These are phyloP conservation scores for Tritrichomonas musculus DNA, from an alignment of 208 protist species.

Conservation along the genomic window DNA sequence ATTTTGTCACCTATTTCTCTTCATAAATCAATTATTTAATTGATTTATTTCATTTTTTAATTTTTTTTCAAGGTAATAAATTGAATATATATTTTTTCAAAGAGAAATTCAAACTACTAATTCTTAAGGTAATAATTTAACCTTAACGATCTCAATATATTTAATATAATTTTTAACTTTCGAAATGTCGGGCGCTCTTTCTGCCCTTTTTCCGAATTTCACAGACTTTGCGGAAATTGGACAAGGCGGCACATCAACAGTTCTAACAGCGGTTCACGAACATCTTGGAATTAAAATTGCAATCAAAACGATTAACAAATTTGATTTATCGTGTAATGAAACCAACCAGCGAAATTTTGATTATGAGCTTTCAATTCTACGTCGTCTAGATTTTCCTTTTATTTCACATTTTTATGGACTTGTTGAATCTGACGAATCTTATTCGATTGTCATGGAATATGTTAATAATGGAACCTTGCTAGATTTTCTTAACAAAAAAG, in stretches of 20 bases:
- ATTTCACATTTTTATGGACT: neutral
- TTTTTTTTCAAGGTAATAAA: too few species aligned
- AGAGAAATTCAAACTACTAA: too few species aligned
- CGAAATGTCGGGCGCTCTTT: too few species aligned
- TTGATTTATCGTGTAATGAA: too few species aligned
- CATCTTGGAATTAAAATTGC: neutral
- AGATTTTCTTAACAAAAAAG: neutral
- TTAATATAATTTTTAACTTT: too few species aligned
- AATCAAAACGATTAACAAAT: neutral
- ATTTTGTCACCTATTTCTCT: too few species aligned
- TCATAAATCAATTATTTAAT: too few species aligned
- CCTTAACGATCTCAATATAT: too few species aligned
- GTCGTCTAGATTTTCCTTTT: neutral
- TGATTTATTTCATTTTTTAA: too few species aligned
- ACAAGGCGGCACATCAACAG: neutral
- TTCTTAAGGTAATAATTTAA: too few species aligned
- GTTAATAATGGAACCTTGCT: neutral
- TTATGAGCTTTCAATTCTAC: neutral
- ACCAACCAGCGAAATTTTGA: neutral
- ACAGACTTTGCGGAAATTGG: neutral
- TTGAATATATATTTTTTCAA: too few species aligned
- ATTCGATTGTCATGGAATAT: neutral
- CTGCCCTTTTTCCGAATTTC: slow-evolving; percentile 12
- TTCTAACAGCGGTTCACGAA: neutral
- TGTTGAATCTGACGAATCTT: neutral